These are phyloP conservation scores for Rhizopogon vulgaris DNA, from an alignment of 768 basidiomycete species.

Conservation along the genomic window DNA sequence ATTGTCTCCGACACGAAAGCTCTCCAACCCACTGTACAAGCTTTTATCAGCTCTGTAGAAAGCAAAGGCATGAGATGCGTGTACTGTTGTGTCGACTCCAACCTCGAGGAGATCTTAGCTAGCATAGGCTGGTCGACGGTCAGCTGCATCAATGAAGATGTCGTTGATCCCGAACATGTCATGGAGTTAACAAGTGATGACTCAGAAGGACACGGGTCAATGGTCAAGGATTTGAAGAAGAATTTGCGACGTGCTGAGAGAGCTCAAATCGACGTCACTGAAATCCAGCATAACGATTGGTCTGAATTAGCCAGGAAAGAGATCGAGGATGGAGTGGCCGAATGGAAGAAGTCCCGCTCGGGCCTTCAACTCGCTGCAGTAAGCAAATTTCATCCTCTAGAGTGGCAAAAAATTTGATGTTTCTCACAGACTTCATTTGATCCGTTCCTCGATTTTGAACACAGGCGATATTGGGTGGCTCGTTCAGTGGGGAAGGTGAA, in stretches of 20 bases:
- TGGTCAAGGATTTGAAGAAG: conserved; percentile 55
- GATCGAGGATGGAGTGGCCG: conserved; percentile 46
- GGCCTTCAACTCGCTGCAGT: conserved; percentile 55
- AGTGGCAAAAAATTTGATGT: not conserved
- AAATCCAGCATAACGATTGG: conserved; percentile 34
- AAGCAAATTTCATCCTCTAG: conserved; percentile 3
- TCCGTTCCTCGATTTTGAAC: conserved; percentile 50
- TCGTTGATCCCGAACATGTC: conserved; percentile 43
- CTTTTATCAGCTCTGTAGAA: conserved; percentile 40
- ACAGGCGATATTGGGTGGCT: conserved; percentile 55
- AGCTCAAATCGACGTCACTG: conserved; percentile 44
- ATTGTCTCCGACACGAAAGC: conserved; percentile 39
- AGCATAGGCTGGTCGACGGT: conserved; percentile 54
- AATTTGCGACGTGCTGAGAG: conserved; percentile 55
- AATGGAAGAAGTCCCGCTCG: conserved; percentile 48
- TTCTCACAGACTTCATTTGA: conserved; percentile 33
- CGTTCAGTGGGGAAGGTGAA: conserved; percentile 21
- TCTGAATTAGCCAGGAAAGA: conserved; percentile 37
- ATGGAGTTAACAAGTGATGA: conserved; percentile 32
- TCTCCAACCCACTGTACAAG: conserved; percentile 26
- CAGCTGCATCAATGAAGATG: conserved; percentile 59
- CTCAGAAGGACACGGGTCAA: conserved; percentile 30
- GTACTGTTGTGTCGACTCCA: conserved; percentile 53
- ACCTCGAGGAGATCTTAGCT: conserved; percentile 45
- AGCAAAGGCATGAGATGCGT: conserved; percentile 44